phyloP scores from a whole-genome alignment of 257 asterid genomes.

The Leptodermis oblonga region DNA sequence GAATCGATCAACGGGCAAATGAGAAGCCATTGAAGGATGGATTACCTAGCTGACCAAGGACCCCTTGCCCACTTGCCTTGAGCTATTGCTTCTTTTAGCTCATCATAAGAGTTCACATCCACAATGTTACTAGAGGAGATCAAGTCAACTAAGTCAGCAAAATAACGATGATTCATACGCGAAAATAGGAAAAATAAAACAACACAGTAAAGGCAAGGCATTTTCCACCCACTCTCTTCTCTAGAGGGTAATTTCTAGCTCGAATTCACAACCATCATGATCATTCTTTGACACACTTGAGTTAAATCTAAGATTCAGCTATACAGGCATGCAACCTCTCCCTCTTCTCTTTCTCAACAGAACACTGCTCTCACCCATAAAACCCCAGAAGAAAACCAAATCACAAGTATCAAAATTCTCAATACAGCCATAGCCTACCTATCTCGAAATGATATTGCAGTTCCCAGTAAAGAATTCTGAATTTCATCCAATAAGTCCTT shows the following conservation, averaged over 20 bases:
- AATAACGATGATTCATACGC: not conserved
- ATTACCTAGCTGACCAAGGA: constrained; percentile 97
- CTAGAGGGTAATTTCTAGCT: not conserved
- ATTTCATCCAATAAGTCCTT: constrained; percentile 68
- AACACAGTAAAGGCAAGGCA: not conserved
- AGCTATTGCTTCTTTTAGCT: constrained; percentile 88
- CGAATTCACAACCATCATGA: not conserved
- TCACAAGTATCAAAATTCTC: not conserved
- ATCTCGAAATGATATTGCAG: constrained; percentile 72
- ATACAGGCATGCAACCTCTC: not conserved
- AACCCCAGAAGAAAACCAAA: not conserved
- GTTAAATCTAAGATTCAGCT: not conserved
- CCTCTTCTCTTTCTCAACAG: not conserved
- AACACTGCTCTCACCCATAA: not conserved
- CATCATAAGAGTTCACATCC: constrained; percentile 76
- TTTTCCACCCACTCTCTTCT: not conserved
- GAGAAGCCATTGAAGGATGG: not conserved
- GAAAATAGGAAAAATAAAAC: not conserved
- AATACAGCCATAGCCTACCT: constrained; percentile 35
- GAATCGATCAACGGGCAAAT: not conserved
- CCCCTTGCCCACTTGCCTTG: constrained; percentile 99
- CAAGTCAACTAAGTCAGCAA: constrained; percentile 20
- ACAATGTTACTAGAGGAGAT: constrained; percentile 68
- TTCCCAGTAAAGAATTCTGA: constrained; percentile 70
- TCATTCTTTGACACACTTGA: not conserved